Conservation (phyloP, 257 asterid species). For the Plectranthus barbatus region DNA sequence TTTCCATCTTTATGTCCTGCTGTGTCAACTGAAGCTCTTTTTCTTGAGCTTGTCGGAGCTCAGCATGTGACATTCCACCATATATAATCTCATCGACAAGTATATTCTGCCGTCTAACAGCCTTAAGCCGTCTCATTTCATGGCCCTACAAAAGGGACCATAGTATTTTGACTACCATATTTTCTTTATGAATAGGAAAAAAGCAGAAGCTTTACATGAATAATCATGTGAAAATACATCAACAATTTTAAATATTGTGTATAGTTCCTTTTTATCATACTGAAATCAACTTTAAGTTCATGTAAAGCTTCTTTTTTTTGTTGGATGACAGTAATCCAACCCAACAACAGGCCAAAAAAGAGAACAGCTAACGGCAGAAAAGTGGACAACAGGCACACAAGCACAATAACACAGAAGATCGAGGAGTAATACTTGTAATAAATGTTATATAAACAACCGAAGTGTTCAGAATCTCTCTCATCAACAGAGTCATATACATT, state of each 20-base stretch:
- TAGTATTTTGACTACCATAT: conserved; percentile 1
- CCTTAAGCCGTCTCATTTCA: conserved; percentile 49
- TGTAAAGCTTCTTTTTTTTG: too few relatives aligned
- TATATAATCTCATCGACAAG: conserved; percentile 48
- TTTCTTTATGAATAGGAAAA: neutral
- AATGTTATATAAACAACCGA: neutral
- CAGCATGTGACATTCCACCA: conserved; percentile 58
- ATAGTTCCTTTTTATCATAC: neutral
- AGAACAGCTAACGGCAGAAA: neutral
- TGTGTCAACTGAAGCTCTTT: conserved; percentile 62
- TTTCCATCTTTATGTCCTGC: conserved; percentile 80
- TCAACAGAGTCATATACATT: neutral
- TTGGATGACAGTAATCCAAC: too few relatives aligned
- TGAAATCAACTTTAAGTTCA: neutral
- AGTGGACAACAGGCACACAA: conserved; percentile 2
- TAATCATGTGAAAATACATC: neutral
- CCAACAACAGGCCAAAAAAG: neutral
- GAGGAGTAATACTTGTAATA: neutral
- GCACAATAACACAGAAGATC: neutral
- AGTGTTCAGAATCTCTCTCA: neutral
- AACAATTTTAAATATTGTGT: neutral
- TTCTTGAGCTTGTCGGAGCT: conserved; percentile 59
- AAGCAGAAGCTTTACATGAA: neutral
- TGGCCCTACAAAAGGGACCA: conserved; percentile 42
- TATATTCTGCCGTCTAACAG: conserved; percentile 55